phyloP scores from a whole-genome alignment of 2,329 filamentous ascomycete species.

The Fusarium sp. region DNA sequence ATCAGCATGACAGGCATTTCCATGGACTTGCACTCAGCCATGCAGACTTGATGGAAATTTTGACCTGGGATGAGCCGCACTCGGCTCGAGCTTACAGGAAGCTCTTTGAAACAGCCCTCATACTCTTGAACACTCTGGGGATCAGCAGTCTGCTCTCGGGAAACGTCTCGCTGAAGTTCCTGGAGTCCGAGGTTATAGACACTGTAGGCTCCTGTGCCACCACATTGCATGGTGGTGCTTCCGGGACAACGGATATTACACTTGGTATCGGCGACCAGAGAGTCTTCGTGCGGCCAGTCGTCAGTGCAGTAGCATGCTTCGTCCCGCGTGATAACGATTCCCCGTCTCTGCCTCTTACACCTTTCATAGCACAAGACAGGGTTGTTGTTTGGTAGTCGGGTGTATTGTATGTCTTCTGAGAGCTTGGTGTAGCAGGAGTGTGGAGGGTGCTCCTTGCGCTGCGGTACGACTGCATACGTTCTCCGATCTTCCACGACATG shows the following conservation, averaged over 20 bases:
- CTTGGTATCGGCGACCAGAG: background rate
- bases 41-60: background rate
- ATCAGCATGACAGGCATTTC: background rate
- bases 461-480: too few species aligned
- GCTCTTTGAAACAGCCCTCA: conserved; percentile 1
- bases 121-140: background rate
- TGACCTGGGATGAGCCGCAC: accelerated
- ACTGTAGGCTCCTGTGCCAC: background rate
- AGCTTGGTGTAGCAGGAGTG: background rate
- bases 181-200: background rate
- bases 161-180: background rate
- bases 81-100: background rate
- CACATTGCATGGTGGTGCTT: background rate
- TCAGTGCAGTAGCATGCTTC: background rate
- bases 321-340: background rate
- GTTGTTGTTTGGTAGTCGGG: background rate
- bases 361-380: background rate
- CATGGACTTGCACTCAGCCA: background rate
- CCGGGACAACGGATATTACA: background rate
- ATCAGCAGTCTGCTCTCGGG: too few species aligned
- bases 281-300: accelerated
- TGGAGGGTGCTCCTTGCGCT: background rate
- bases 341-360: background rate
- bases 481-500: background rate
- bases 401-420: background rate